Conservation (phyloP, 306 rosid species). For the Neltuma alba region DNA sequence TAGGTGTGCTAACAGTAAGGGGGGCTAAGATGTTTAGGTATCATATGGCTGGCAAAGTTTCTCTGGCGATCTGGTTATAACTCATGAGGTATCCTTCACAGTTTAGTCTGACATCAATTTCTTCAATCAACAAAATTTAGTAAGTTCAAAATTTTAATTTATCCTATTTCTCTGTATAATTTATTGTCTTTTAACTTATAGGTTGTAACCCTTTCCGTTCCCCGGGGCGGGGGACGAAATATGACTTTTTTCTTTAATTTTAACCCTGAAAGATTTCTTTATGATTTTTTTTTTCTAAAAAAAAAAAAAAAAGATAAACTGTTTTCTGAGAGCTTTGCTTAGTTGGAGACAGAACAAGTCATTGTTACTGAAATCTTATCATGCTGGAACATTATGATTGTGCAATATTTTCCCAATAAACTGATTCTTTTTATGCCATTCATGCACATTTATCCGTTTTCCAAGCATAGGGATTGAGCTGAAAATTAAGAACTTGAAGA, state of each 20-base stretch:
- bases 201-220: background rate
- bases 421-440: background rate
- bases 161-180: background rate
- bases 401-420: background rate
- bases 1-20: background rate
- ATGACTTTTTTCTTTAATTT: background rate
- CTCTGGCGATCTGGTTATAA: background rate
- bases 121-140: background rate
- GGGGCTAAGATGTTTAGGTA: background rate
- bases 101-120: conserved; percentile 1
- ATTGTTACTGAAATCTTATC: background rate
- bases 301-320: too few species aligned
- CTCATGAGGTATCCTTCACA: background rate
- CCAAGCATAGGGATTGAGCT: background rate
- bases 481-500: background rate
- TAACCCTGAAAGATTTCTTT: background rate
- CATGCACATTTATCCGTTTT: background rate
- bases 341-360: background rate
- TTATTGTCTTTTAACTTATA: background rate
- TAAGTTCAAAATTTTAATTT: background rate
- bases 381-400: background rate
- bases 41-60: background rate
- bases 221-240: background rate
- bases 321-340: background rate
- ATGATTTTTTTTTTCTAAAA: background rate